Evolutionary conservation across 225 moss, liverwort and hornwort species (phyloP), one percentile per base, ranked within the genome.

Genomic region (Takakia lepidozioides): DNA sequence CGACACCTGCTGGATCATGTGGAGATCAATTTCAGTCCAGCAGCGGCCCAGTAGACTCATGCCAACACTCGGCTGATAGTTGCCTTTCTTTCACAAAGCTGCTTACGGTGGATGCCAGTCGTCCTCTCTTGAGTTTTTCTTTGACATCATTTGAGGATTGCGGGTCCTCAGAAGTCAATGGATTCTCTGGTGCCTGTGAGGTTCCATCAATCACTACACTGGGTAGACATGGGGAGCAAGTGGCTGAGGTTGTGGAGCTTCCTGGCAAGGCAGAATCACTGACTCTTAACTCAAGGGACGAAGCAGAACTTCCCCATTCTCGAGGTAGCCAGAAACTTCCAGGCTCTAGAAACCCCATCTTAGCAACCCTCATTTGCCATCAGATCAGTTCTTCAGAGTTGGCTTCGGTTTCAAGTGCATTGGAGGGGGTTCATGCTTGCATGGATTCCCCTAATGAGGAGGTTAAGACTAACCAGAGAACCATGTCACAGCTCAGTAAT

Each of bases 401-500:
- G n/a, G n/a, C n/a, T n/a, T n/a, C n/a, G n/a, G n/a, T n/a, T n/a
- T n/a, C n/a, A n/a, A n/a, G n/a, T n/a, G n/a, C n/a, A n/a, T n/a
- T n/a, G n/a, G n/a, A n/a, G n/a, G n/a, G n/a, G n/a, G n/a, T n/a
- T n/a, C n/a, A n/a, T n/a, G n/a, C n/a, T n/a, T n/a, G n/a, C n/a
- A n/a, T n/a, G n/a, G n/a, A n/a, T n/a, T n/a, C n/a, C n/a, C n/a
- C n/a, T n/a, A 55, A 40, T 25, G 57, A 51, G 58, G 49, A 38
- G 23, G 15, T 29, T 49, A 27, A 20, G 23, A 44, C 24, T 30
- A 40, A 23, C n/a, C 23, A 52, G 6, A 37, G 46, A 54, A 19
- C n/a, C 17, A 41, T 16, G 40, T n/a, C 65, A 32, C 77, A 65
- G 54, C 52, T 73, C 29, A 66, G 69, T 51, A 73, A 73, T 78